Base-by-base conservation (phyloP, 345 rosid genomes). In the Salix exigua region DNA sequence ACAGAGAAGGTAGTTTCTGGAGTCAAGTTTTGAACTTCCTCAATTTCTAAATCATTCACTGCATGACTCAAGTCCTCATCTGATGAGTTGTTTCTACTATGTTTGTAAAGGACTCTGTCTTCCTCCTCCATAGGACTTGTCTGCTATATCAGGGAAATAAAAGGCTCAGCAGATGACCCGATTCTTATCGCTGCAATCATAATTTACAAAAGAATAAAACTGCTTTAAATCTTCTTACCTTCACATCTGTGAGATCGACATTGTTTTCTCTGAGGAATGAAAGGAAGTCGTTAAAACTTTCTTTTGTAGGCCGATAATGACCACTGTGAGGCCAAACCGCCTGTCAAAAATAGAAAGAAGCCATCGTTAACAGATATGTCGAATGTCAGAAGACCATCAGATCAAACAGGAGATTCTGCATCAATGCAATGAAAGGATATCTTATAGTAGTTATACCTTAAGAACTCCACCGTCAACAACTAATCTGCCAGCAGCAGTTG, bases 271-370 rank as follows among this genome's bases (percentile, higher is more conserved):
- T 37, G 14, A 96, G 89, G 81, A 89, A 96, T 26, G 88, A 85
- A 63, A 89, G 68, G 63, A 96, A 90, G 58, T 96, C 96, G 82
- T 83, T 71, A 79, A 95, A 91, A 73, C 91, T 95, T 75, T 91
- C 91, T 80, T 91, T 85, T 0, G 98, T 92, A 18, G 99, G 99
- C 72, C 85, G 88, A 90, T 96, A 96, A 80, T 96, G 99, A 50
- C 99, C 99, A 71, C 99, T 96, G 78, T 96, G 98, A 75, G 92
- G 95, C 99, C 99, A 96, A 79, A 96, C 97, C 63, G 97, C 97
- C 91, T 91, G 88, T 73, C 60, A 72, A 58, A 78, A 48, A 21
- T 1, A 42, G 66, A 35, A 70, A 62, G 12, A 74, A 74, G 65
- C 13, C 60, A 82, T 53, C 14, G 65, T 77, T 80, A 74, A 74